Percentiles rank a stretch among this genome's conserved stretches.
phyloP scores from a whole-genome alignment of 1,284 basidiomycete genomes.

The Schizophyllum commune region DNA sequence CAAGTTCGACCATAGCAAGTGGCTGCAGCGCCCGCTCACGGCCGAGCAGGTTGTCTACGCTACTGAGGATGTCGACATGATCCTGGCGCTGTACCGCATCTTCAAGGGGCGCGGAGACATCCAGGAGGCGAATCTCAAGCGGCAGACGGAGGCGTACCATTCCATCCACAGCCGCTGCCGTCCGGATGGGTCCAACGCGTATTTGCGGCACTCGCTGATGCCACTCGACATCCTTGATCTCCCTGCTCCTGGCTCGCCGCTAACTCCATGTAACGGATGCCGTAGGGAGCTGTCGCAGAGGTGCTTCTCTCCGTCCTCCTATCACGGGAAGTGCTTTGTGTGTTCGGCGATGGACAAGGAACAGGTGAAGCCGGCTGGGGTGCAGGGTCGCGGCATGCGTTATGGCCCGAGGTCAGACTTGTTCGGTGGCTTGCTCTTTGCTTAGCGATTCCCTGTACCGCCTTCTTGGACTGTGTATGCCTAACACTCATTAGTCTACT shows the following conservation, averaged over 20 bases:
- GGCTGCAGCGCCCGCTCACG: neutral
- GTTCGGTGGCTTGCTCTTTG: too few species aligned
- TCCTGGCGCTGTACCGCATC: conserved; percentile 9
- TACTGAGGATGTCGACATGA: conserved; percentile 11
- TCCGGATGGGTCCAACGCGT: neutral
- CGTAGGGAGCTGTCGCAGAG: neutral
- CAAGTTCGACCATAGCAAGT: conserved; percentile 9
- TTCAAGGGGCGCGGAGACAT: conserved; percentile 1
- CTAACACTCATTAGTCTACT: too few species aligned
- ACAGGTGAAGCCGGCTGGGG: neutral
- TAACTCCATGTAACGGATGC: neutral
- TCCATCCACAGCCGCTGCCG: neutral
- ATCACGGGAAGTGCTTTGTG: neutral
- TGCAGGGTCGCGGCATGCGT: neutral
- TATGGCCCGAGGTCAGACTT: too few species aligned
- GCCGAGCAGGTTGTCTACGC: conserved; percentile 9
- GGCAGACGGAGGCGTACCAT: neutral
- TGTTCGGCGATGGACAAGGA: neutral
- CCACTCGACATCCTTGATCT: neutral
- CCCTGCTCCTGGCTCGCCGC: neutral
- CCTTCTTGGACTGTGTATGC: too few species aligned
- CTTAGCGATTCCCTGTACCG: too few species aligned
- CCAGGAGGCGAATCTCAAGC: neutral
- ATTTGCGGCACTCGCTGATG: neutral
- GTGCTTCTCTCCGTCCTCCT: neutral